Percentiles rank a stretch among this genome's conserved stretches.
Conservation (phyloP, 306 rosid genomes). For the Medicago arabica region DNA sequence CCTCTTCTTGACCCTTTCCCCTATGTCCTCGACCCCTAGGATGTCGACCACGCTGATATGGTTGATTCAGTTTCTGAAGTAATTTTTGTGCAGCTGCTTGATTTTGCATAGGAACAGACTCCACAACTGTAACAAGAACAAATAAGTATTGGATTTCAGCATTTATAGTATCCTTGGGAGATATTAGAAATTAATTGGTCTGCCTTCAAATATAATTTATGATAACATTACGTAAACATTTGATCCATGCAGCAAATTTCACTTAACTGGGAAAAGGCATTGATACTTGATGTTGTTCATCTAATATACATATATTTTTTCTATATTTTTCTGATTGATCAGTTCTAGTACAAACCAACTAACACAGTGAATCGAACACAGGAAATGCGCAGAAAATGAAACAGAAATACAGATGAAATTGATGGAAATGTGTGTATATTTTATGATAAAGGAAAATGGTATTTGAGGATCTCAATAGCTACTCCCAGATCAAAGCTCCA, state of each 20-base stretch:
- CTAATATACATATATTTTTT: neutral
- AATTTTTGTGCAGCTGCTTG: conserved; percentile 95
- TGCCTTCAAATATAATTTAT: neutral
- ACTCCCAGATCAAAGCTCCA: too few relatives aligned
- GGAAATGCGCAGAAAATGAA: too few relatives aligned
- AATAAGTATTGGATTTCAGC: neutral
- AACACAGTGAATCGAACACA: too few relatives aligned
- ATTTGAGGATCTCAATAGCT: too few relatives aligned
- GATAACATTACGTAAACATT: neutral
- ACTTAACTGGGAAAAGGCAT: neutral
- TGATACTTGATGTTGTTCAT: neutral
- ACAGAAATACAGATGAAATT: too few relatives aligned
- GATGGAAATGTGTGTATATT: too few relatives aligned
- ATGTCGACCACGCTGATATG: conserved; percentile 48
- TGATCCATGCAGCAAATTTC: neutral
- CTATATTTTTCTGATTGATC: neutral
- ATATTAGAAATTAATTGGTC: neutral
- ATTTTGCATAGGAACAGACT: conserved; percentile 82
- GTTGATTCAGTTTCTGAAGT: conserved; percentile 74
- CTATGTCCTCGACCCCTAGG: conserved; percentile 53
- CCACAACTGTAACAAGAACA: conserved; percentile 58
- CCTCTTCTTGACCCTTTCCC: conserved; percentile 74
- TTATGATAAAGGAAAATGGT: too few relatives aligned
- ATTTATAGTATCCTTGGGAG: neutral
- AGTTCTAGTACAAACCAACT: neutral